These are phyloP conservation scores for Porodaedalea pini DNA, from an alignment of 1,284 basidiomycete genomes.

Conservation along the genomic window DNA sequence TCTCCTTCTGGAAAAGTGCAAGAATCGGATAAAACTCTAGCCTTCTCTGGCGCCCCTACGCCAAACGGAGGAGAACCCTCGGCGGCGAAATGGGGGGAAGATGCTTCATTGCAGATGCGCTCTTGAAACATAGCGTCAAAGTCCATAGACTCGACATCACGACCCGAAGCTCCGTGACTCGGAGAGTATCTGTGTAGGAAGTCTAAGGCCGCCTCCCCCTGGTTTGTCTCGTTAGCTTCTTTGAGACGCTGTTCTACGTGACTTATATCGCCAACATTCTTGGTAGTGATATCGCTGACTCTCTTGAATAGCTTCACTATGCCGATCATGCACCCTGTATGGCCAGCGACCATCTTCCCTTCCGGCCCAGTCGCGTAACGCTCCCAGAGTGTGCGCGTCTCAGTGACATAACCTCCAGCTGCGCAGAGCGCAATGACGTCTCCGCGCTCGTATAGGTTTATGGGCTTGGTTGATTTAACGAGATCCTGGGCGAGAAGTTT, in stretches of 20 bases:
- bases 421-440: conserved; percentile 47
- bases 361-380: conserved; percentile 45
- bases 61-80: neutral
- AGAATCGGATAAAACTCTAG: neutral
- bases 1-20: neutral
- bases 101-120: neutral
- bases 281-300: neutral
- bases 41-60: neutral
- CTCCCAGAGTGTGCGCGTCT: conserved; percentile 54
- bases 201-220: neutral
- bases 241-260: neutral
- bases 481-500: conserved; percentile 48
- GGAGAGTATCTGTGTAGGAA: neutral
- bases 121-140: neutral
- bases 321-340: conserved; percentile 47
- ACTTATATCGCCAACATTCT: neutral
- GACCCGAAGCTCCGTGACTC: neutral
- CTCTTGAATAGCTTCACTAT: conserved; percentile 51
- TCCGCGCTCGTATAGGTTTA: conserved; percentile 37
- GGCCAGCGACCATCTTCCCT: conserved; percentile 40
- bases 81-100: neutral
- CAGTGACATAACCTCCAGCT: conserved; percentile 40
- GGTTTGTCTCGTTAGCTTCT: neutral
- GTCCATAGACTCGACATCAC: neutral
- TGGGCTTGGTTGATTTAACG: conserved; percentile 28